Evolutionary conservation across 495 filamentous ascomycete species (phyloP), one percentile per base, ranked within the genome.

Genomic region (Articulospora tetracladia): DNA sequence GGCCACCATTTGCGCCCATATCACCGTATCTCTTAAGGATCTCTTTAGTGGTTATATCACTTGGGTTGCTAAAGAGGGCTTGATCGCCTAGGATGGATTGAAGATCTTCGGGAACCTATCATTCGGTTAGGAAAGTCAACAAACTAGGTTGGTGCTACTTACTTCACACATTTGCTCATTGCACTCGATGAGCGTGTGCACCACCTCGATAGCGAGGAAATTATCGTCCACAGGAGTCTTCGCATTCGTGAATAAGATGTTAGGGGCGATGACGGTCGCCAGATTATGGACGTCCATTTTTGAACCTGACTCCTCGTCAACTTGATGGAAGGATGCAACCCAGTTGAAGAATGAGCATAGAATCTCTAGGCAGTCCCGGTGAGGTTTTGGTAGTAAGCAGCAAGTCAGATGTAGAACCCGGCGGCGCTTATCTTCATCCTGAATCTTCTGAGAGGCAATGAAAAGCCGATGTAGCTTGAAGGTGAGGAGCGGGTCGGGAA

Each of bases 201-300:
- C 87, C 25, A 92, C 93, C 67, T 95, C 90, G 52, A 99, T 97
- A 15, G 92, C 90, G 65, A 89, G 79, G 79, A 97, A 96, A 65
- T 90, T 93, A 41, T 88, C 83, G 65, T 94, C 91, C 65, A 90
- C 83, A 13, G 86, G 81, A 19, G 66, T 72, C 62, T 84, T 86
- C 47, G 81, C 79, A 62, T 78, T 87, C 12, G 89, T 85, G 65
- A 90, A 91, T 15, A 99, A 84, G 55, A 99, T 89, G 62, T 99
- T 99, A 0, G 94, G 94, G 6, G 93, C 91, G 64, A 99, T 96
- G 59, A 99, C 94, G n/a, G 95, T 98, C 7, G 94, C 91, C 55
- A 99, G 83, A 68, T 99, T 99, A 73, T 96, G 93, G 52, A 94
- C 91, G 73, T 99, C 94, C 94, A 99, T 99, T 79, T 97, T 97